These are phyloP conservation scores for Pachysandra terminalis DNA, from an alignment of 164 flowering plant species.

Conservation along the genomic window DNA sequence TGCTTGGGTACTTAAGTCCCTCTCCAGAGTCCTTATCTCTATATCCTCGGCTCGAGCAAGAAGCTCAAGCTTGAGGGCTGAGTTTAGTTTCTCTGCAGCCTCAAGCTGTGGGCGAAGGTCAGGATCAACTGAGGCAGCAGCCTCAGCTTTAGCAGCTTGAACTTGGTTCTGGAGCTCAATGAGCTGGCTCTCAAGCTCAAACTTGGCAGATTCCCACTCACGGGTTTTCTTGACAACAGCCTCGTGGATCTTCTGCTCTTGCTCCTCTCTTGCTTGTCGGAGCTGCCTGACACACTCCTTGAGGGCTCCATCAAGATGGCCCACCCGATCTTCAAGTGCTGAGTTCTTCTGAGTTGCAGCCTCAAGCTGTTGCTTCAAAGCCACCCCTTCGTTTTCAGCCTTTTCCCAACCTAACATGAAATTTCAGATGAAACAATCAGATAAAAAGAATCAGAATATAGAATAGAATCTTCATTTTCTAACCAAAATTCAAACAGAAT, in stretches of 20 bases:
- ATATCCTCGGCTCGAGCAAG: constrained; percentile 50
- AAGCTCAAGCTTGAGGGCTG: constrained; percentile 52
- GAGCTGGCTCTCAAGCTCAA: constrained; percentile 55
- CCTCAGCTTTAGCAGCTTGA: constrained; percentile 35
- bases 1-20: constrained; percentile 86
- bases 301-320: constrained; percentile 57
- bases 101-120: constrained; percentile 38
- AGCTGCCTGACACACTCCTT: constrained; percentile 61
- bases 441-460: neutral
- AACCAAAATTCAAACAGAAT: too few relatives aligned
- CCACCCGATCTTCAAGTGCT: constrained; percentile 61
- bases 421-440: neutral
- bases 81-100: constrained; percentile 56
- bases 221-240: constrained; percentile 38
- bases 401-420: constrained; percentile 80
- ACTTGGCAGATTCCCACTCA: constrained; percentile 57
- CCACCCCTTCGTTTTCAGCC: constrained; percentile 73
- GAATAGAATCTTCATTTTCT: neutral
- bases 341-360: constrained; percentile 48
- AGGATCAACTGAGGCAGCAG: constrained; percentile 24
- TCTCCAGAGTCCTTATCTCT: constrained; percentile 66
- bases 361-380: constrained; percentile 69
- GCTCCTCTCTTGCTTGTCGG: constrained; percentile 52
- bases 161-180: constrained; percentile 46
- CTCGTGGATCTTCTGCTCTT: constrained; percentile 46